Evolutionary conservation across 2,329 filamentous ascomycete species (phyloP).

Genomic region (Cryphonectria japonica): DNA sequence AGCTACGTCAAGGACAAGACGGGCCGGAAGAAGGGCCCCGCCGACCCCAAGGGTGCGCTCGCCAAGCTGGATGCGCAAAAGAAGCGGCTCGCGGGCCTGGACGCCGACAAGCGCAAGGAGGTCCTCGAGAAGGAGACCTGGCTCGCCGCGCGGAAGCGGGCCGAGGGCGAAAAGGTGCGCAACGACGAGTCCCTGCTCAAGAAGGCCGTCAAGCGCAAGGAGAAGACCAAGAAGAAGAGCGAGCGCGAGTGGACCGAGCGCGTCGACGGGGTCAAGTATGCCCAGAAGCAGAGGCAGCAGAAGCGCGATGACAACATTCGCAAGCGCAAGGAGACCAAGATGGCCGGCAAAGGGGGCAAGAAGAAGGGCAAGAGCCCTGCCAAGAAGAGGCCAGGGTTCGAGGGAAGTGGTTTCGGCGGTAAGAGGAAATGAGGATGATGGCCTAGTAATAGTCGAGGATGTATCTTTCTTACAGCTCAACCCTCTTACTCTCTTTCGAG

Average conservation of each 20-base stretch:
- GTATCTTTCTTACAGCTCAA: no score
- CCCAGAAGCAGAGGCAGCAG: slow-evolving; percentile 77
- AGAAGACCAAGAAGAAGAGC: slow-evolving; percentile 86
- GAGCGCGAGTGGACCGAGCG: slow-evolving; percentile 85
- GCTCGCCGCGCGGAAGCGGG: slow-evolving; percentile 87
- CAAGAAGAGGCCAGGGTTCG: slow-evolving; percentile 68
- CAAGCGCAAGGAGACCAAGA: slow-evolving; percentile 75
- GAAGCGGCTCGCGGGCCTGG: slow-evolving; percentile 74
- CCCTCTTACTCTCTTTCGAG: not conserved
- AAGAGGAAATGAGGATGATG: slow-evolving; percentile 47
- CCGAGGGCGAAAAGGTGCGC: slow-evolving; percentile 85
- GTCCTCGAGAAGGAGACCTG: slow-evolving; percentile 93
- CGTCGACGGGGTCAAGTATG: slow-evolving; percentile 71
- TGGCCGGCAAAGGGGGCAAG: slow-evolving; percentile 60
- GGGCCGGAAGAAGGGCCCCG: slow-evolving; percentile 76
- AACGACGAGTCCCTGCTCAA: slow-evolving; percentile 88
- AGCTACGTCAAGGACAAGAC: slow-evolving; percentile 56
- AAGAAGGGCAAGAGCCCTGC: slow-evolving; percentile 56
- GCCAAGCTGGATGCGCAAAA: slow-evolving; percentile 85
- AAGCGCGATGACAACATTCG: slow-evolving; percentile 81
- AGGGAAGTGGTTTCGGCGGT: slow-evolving; percentile 61
- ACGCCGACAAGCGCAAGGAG: slow-evolving; percentile 79
- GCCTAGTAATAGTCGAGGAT: not conserved
- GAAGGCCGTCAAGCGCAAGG: slow-evolving; percentile 93
- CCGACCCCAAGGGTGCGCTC: slow-evolving; percentile 85